phyloP scores from a whole-genome alignment of 805 yeast genomes.

The Yarrowia divulgata region DNA sequence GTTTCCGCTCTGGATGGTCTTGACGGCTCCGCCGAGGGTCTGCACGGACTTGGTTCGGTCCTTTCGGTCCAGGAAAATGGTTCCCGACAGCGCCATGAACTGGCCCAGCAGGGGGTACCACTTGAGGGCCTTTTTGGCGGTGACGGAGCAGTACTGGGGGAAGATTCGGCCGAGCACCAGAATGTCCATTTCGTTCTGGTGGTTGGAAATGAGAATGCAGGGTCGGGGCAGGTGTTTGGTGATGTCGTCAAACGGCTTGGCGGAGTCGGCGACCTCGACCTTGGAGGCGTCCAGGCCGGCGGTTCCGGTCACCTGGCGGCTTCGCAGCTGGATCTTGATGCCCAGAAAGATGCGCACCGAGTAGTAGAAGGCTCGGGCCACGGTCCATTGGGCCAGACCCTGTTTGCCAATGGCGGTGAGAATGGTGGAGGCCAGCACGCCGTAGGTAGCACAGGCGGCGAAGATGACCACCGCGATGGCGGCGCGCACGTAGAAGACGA shows the following conservation, averaged over 20 bases:
- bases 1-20: constrained; percentile 63
- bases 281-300: constrained; percentile 5
- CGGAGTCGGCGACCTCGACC: constrained; percentile 1
- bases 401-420: constrained; percentile 74
- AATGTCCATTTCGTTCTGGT: constrained; percentile 89
- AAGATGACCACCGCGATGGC: constrained; percentile 32
- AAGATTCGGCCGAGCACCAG: constrained; percentile 80
- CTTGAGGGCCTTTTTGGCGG: constrained; percentile 85
- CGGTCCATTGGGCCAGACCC: constrained; percentile 84
- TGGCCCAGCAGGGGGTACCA: constrained; percentile 93
- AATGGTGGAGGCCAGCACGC: constrained; percentile 75
- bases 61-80: constrained; percentile 87
- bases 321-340: constrained; percentile 70
- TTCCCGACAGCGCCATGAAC: constrained; percentile 92
- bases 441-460: constrained; percentile 49
- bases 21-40: constrained; percentile 75
- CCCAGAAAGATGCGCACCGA: constrained; percentile 70
- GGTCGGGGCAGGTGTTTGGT: constrained; percentile 56
- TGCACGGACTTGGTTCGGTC: constrained; percentile 76
- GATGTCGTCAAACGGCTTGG: constrained; percentile 23
- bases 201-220: constrained; percentile 83
- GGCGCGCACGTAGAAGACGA: constrained; percentile 32
- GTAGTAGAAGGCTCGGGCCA: constrained; percentile 81
- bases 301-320: constrained; percentile 63
- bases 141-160: constrained; percentile 88